Base-by-base conservation (phyloP, 208 protist species). In the Crithidia brevicula region DNA sequence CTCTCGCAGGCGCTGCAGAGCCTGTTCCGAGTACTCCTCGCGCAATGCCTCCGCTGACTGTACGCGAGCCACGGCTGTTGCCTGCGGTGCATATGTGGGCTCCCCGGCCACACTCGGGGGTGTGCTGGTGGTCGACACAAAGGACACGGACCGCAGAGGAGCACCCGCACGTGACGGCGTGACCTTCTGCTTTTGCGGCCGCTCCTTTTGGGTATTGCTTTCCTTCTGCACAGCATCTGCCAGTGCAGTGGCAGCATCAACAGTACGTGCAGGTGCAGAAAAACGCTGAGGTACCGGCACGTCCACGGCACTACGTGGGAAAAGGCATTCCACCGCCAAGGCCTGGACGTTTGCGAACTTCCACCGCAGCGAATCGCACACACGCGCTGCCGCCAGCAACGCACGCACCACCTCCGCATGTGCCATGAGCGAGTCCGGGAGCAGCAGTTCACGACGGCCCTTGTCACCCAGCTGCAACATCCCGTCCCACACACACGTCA, bases 331-430 rank as follows among this genome's bases (percentile, higher is more conserved):
- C 58, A 60, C 43, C 20, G 60, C 67, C 27, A 66, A 52, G 51
- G 57, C 33, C 59, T 74, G 54, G 28, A 65, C 67, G 25, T 25
- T 54, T 7, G 58, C 1, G 43, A 52, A 45, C 4, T 20, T 16
- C 67, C 67, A 67, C 51, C 34, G 28, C 67, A 66, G 22, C 42
- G 23, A 25, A 25, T 66, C 59, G 51, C 50, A 66, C 59, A 67
- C 31, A 23, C 28, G 22, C 7, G 59, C 49, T 16, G 60, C 58
- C 10, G 25, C 30, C 25, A 52, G 40, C 23, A 59, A 16, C 8
- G 54, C 67, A 0, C 31, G 58, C 38, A 67, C 31, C 31, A 45
- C 34, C 16, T 2, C 59, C 22, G 61, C 43, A 42, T 54, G 58
- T n/a, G 36, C 52, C 50, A 61, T 30, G 9, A 46, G 49, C 34